Base-by-base conservation (phyloP, 2,329 filamentous ascomycete genomes). In the Alternaria incomplexa region DNA sequence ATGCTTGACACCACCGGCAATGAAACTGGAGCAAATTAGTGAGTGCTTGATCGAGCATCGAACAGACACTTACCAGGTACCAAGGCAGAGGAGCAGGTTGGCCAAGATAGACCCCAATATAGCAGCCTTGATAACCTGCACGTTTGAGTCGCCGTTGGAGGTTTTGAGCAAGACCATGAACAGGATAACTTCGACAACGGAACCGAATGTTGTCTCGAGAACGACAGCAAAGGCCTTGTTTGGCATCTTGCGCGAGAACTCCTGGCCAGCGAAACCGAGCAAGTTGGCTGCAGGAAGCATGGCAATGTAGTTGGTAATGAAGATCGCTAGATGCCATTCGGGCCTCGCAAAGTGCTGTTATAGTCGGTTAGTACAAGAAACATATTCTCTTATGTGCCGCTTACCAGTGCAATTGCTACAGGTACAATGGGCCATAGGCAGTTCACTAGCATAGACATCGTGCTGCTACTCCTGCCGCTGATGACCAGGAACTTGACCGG, bases 41-140 rank as follows among this genome's bases (percentile, higher is more conserved):
- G 17, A 22, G 12, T 11, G 17, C 3, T 45, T 11, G 13, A 50
- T 3, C 3, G 5, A 26, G n/a, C 7, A 22, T 22, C 7, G 6
- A 17, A 25, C 20, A 12, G 28, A 40, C n/a, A 48, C 56, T 53
- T 53, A 58, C 56, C 92, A 96, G 56, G 90, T 74, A 0, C 93
- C 93, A 25, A 96, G 81, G 70, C 93, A 96, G 1, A 96, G 84
- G 47, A 96, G 81, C 81, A 96, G 86, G 30, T 93, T 96, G 12
- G 93, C 92, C 32, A 97, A 79, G 47, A 96, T 91, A 0, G 92
- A 95, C 36, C 93, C 93, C 0, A 96, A 82, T 58, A 96, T 94
- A 25, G 93, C 93, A 56, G 92, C 92, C 74, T 93, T 88, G 70
- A 96, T 92, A 69, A 96, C 91, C n/a, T 86, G 84, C 63, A 90